Percentiles rank a stretch among this genome's conserved stretches.
Conservation (phyloP, 805 yeast species). For the Wickerhamiella azyma region DNA sequence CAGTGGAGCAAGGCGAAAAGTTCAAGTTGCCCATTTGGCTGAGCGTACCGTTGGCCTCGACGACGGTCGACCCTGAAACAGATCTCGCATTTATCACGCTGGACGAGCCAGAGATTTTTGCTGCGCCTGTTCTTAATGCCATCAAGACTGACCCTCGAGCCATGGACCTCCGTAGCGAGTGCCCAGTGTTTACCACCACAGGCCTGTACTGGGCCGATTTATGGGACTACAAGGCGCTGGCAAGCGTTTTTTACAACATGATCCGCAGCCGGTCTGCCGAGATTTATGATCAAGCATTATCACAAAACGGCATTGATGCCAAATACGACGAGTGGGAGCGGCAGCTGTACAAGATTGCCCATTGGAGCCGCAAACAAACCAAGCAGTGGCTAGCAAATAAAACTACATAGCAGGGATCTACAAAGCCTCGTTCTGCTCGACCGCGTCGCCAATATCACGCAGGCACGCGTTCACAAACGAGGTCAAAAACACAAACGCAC, state of each 20-base stretch:
- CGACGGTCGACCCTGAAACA: constrained; percentile 25
- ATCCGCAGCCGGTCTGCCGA: constrained; percentile 52
- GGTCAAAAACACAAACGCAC: constrained; percentile 14
- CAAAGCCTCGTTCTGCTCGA: neutral
- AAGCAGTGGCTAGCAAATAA: constrained; percentile 29
- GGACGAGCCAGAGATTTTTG: constrained; percentile 56
- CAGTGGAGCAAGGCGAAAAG: constrained; percentile 33
- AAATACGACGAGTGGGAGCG: constrained; percentile 31
- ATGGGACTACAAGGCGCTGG: constrained; percentile 45
- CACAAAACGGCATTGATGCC: constrained; percentile 31
- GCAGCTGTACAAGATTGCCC: constrained; percentile 17
- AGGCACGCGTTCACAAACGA: constrained; percentile 17
- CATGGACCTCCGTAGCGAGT: constrained; percentile 53
- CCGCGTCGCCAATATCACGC: constrained; percentile 17
- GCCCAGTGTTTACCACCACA: constrained; percentile 53
- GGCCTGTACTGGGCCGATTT: constrained; percentile 67
- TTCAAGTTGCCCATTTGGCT: constrained; percentile 66
- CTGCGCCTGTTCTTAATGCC: constrained; percentile 58
- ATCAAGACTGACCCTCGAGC: constrained; percentile 56
- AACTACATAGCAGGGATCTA: too few relatives aligned
- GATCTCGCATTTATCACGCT: constrained; percentile 46
- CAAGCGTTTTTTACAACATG: constrained; percentile 34
- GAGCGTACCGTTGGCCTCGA: constrained; percentile 59
- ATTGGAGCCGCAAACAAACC: constrained; percentile 27
- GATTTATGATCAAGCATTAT: constrained; percentile 56